Conservation (phyloP, 305 asterid species). For the Plantago coronopus region DNA sequence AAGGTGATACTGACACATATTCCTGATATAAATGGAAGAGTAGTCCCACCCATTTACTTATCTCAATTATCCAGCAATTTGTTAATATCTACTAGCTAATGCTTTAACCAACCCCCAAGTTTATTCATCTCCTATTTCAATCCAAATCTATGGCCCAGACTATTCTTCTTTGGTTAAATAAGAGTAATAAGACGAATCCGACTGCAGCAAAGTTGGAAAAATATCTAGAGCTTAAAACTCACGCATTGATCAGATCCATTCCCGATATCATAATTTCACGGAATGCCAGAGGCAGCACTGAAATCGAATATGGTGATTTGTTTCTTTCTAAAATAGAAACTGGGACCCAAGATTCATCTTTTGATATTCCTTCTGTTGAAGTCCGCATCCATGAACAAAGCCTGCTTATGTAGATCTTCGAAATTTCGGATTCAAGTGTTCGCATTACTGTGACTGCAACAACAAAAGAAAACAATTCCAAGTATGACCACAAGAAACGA, state of each 20-base stretch:
- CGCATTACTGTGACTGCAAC: slow-evolving; percentile 75
- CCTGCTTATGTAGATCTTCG: slow-evolving; percentile 78
- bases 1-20: too few relatives aligned
- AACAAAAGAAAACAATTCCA: slow-evolving; percentile 22
- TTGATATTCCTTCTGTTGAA: slow-evolving; percentile 80
- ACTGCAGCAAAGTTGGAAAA: slow-evolving; percentile 18
- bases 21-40: too few relatives aligned
- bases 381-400: slow-evolving; percentile 97
- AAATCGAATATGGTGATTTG: slow-evolving; percentile 85
- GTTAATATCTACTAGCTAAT: slow-evolving; percentile 9
- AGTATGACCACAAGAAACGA: slow-evolving; percentile 17
- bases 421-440: slow-evolving; percentile 74
- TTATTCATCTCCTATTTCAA: background rate
- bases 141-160: background rate
- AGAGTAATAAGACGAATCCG: slow-evolving; percentile 9
- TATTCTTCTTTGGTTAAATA: slow-evolving; percentile 2
- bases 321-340: slow-evolving; percentile 88
- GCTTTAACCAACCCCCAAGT: background rate
- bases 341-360: slow-evolving; percentile 85
- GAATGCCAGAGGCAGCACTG: slow-evolving; percentile 84
- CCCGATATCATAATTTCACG: slow-evolving; percentile 72
- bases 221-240: slow-evolving; percentile 34
- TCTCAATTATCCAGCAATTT: slow-evolving; percentile 10
- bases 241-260: slow-evolving; percentile 87
- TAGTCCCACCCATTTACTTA: too few relatives aligned